Evolutionary conservation across 257 asterid genomes (phyloP).

Genomic region (Nicotiana noctiflora): DNA sequence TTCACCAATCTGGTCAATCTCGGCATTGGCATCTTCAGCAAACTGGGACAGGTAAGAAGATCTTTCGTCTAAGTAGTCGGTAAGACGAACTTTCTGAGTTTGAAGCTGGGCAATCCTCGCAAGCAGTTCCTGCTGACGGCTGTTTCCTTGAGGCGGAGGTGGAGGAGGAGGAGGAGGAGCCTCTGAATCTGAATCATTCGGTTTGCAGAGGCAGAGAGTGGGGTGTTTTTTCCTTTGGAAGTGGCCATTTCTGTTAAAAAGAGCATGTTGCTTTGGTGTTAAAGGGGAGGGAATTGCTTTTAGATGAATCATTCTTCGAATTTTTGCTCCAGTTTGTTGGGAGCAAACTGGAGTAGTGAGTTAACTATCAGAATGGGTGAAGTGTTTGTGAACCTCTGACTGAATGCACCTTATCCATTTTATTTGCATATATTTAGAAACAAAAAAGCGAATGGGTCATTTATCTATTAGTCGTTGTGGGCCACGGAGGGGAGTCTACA

Average conservation of each 20-base stretch:
- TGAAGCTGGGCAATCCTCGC: conserved; percentile 80
- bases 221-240: conserved; percentile 35
- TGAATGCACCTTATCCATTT: conserved; percentile 11
- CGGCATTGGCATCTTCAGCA: conserved; percentile 86
- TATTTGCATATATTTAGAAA: background rate
- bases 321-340: background rate
- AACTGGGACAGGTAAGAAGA: conserved; percentile 68
- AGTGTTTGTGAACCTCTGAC: conserved; percentile 37
- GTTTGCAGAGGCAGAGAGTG: conserved; percentile 31
- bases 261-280: conserved; percentile 26
- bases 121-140: conserved; percentile 71
- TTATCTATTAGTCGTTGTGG: background rate
- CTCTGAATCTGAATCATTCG: conserved; percentile 39
- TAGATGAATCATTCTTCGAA: conserved; percentile 45
- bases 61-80: conserved; percentile 79
- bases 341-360: background rate
- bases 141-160: conserved; percentile 51
- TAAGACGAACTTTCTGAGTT: conserved; percentile 69
- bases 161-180: conserved; percentile 28
- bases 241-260: conserved; percentile 25
- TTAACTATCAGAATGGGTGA: background rate
- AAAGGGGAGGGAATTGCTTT: conserved; percentile 55
- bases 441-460: background rate
- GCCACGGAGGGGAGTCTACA: background rate
- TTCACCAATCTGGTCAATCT: conserved; percentile 79